Evolutionary conservation across 73 alveolate species (phyloP).

Genomic region (Paramecium sexaurelia): DNA sequence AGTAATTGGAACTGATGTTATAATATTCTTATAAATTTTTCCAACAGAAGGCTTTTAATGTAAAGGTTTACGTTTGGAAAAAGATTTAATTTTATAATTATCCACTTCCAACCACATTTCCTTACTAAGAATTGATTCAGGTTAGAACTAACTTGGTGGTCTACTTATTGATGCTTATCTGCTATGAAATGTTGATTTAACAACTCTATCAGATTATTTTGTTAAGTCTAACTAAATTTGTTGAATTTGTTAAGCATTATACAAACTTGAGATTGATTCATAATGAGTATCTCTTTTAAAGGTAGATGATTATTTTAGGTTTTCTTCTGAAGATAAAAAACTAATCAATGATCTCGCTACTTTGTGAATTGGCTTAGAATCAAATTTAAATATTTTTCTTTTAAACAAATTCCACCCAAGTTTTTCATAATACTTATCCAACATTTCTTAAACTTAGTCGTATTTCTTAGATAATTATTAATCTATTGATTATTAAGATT

Average conservation of each 20-base stretch:
- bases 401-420: background rate
- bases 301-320: background rate
- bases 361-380: background rate
- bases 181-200: conserved; percentile 21
- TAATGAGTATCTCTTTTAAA: background rate
- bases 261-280: background rate
- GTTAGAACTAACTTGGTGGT: conserved; percentile 15
- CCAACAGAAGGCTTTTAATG: background rate
- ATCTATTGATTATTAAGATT: background rate
- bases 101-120: conserved; percentile 26
- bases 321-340: background rate
- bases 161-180: background rate
- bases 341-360: conserved; percentile 7
- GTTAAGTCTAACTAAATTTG: background rate
- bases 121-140: background rate
- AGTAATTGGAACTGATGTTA: background rate
- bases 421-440: conserved; percentile 34
- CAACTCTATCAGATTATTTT: background rate
- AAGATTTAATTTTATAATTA: conserved; percentile 2
- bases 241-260: background rate
- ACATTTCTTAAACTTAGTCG: background rate
- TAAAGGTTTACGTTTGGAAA: background rate
- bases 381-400: background rate
- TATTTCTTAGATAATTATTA: background rate
- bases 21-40: background rate